Percentiles rank a stretch among this genome's conserved stretches.
Conservation (phyloP, 768 basidiomycete genomes). For the button mushroom (Agaricus bisporus) region DNA sequence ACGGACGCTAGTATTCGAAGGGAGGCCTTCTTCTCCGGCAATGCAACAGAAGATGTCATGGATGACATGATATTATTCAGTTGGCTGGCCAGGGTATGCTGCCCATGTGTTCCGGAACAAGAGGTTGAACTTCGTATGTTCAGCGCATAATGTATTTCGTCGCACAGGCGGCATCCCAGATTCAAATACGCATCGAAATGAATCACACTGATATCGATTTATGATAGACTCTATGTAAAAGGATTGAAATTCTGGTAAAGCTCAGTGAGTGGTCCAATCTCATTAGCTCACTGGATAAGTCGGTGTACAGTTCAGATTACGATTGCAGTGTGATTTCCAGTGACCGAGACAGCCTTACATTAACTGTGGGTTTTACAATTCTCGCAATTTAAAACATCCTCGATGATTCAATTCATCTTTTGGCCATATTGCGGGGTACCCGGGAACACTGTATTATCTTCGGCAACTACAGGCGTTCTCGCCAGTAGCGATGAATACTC, state of each 20-base stretch:
- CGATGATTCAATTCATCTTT: constrained; percentile 63
- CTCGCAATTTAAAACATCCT: constrained; percentile 23
- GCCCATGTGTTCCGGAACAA: constrained; percentile 52
- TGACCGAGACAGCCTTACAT: constrained; percentile 55
- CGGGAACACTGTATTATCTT: constrained; percentile 26
- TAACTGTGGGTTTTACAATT: constrained; percentile 1
- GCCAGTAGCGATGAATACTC: constrained; percentile 73
- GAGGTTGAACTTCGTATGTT: constrained; percentile 32
- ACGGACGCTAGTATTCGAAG: constrained; percentile 76
- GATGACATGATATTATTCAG: constrained; percentile 61
- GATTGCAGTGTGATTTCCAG: constrained; percentile 70
- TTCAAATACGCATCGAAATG: constrained; percentile 68
- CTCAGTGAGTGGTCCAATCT: constrained; percentile 11
- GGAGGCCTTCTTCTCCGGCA: constrained; percentile 69
- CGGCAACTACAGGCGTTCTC: constrained; percentile 36
- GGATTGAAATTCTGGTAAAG: constrained; percentile 78
- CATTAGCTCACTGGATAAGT: too few relatives aligned
- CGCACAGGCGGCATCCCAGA: constrained; percentile 15
- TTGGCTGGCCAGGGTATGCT: constrained; percentile 49
- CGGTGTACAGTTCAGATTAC: too few relatives aligned
- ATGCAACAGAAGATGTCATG: constrained; percentile 87
- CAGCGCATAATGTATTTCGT: constrained; percentile 30
- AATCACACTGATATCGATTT: constrained; percentile 61
- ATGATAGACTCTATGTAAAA: constrained; percentile 74
- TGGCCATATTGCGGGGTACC: constrained; percentile 32